Percentiles rank a stretch among this genome's conserved stretches.
phyloP scores from a whole-genome alignment of 2,329 filamentous ascomycete species.

The Emergomyces pasteurianus region DNA sequence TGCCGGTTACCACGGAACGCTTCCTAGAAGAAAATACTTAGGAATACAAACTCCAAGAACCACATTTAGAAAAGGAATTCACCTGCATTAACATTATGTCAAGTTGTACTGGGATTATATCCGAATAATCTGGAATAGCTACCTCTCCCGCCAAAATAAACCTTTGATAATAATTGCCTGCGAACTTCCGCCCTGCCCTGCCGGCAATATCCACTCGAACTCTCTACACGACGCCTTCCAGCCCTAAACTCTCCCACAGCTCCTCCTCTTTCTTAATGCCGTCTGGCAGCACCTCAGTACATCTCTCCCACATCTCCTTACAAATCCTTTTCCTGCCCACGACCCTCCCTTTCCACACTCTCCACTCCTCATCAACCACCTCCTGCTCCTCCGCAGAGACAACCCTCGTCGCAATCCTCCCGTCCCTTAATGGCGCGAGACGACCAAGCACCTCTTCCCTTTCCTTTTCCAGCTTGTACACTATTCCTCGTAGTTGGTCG shows the following conservation, averaged over 20 bases:
- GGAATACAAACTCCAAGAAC: too few species aligned
- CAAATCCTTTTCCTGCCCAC: constrained; percentile 37
- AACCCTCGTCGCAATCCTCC: constrained; percentile 23
- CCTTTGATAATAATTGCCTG: not conserved
- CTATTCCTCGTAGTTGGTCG: constrained; percentile 35
- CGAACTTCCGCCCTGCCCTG: not conserved
- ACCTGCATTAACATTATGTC: too few species aligned
- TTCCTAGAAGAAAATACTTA: too few species aligned
- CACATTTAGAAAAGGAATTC: too few species aligned
- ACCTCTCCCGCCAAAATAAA: not conserved
- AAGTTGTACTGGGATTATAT: not conserved
- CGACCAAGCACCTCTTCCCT: constrained; percentile 30
- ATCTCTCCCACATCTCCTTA: constrained; percentile 39
- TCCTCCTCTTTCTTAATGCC: constrained; percentile 34
- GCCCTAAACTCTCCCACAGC: constrained; percentile 36
- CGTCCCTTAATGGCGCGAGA: constrained; percentile 31
- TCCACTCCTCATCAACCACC: constrained; percentile 36
- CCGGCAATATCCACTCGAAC: not conserved
- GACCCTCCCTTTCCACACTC: constrained; percentile 31
- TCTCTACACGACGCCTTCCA: constrained; percentile 24
- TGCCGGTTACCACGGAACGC: too few species aligned
- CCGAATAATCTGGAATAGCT: not conserved
- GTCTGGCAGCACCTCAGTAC: constrained; percentile 38
- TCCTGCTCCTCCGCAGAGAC: constrained; percentile 39
- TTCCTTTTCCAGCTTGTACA: constrained; percentile 35